These are phyloP conservation scores for Salvia splendens DNA, from an alignment of 257 asterid genomes.

Conservation along the genomic window DNA sequence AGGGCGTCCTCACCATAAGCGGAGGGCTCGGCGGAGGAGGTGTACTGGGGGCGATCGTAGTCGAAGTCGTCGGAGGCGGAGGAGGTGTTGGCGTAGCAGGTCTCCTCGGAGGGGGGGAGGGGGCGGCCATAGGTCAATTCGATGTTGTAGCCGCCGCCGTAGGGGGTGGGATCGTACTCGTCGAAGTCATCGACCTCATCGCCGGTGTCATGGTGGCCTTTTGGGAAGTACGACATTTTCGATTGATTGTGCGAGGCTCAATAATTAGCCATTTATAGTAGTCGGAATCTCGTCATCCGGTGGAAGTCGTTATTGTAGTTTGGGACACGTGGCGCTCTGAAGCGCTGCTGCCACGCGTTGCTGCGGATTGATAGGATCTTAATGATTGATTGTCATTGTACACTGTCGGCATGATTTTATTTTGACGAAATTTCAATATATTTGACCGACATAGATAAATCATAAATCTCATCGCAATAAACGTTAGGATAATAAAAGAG, in stretches of 20 bases:
- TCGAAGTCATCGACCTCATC: slow-evolving; percentile 74
- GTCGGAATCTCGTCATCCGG: background rate
- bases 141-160: slow-evolving; percentile 88
- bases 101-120: slow-evolving; percentile 71
- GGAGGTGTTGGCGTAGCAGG: slow-evolving; percentile 63
- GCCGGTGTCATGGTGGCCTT: slow-evolving; percentile 54
- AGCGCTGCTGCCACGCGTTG: background rate
- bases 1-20: slow-evolving; percentile 73
- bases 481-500: too few relatives aligned
- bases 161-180: slow-evolving; percentile 85
- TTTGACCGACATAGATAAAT: too few relatives aligned
- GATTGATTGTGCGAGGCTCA: slow-evolving; percentile 10
- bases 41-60: slow-evolving; percentile 76
- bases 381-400: too few relatives aligned
- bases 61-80: slow-evolving; percentile 62
- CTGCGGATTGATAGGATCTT: too few relatives aligned
- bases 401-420: background rate
- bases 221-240: slow-evolving; percentile 74
- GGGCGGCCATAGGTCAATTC: slow-evolving; percentile 71
- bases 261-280: background rate
- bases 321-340: slow-evolving; percentile 13
- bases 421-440: too few relatives aligned
- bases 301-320: background rate
- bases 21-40: slow-evolving; percentile 71
- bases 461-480: too few relatives aligned